These are phyloP conservation scores for Yamadazyma olivae DNA, from an alignment of 805 yeast species.

Conservation along the genomic window DNA sequence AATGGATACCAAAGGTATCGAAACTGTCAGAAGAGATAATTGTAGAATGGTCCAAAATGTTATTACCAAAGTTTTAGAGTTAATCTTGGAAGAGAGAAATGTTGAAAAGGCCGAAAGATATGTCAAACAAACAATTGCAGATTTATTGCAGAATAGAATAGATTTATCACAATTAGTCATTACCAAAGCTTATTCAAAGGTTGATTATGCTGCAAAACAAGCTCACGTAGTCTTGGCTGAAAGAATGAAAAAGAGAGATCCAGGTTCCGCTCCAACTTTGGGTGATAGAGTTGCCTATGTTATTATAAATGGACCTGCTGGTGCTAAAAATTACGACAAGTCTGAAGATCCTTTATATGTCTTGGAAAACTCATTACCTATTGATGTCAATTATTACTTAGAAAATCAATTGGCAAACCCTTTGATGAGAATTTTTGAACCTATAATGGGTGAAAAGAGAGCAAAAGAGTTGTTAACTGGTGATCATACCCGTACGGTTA, in stretches of 20 bases:
- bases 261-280: slow-evolving; percentile 94
- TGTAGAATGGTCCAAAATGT: slow-evolving; percentile 94
- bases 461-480: slow-evolving; percentile 82
- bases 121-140: slow-evolving; percentile 86
- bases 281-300: slow-evolving; percentile 99
- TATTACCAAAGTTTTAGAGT: slow-evolving; percentile 83
- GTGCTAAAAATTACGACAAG: slow-evolving; percentile 88
- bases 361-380: slow-evolving; percentile 85
- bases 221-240: slow-evolving; percentile 97
- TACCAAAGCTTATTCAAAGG: slow-evolving; percentile 84
- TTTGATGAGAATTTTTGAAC: slow-evolving; percentile 87
- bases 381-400: slow-evolving; percentile 90
- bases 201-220: slow-evolving; percentile 93
- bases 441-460: slow-evolving; percentile 82
- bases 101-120: slow-evolving; percentile 80
- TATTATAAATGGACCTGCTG: slow-evolving; percentile 65
- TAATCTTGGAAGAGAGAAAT: slow-evolving; percentile 82
- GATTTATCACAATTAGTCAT: slow-evolving; percentile 93
- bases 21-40: slow-evolving; percentile 97
- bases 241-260: slow-evolving; percentile 92
- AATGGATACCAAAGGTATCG: slow-evolving; percentile 98
- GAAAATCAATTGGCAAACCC: slow-evolving; percentile 95
- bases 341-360: slow-evolving; percentile 97
- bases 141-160: slow-evolving; percentile 82
- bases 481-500: slow-evolving; percentile 76